A percentile compares a stretch with the other conserved stretches of the same genome.
Evolutionary conservation across 345 rosid genomes (phyloP).

Genomic region (Acer negundo): DNA sequence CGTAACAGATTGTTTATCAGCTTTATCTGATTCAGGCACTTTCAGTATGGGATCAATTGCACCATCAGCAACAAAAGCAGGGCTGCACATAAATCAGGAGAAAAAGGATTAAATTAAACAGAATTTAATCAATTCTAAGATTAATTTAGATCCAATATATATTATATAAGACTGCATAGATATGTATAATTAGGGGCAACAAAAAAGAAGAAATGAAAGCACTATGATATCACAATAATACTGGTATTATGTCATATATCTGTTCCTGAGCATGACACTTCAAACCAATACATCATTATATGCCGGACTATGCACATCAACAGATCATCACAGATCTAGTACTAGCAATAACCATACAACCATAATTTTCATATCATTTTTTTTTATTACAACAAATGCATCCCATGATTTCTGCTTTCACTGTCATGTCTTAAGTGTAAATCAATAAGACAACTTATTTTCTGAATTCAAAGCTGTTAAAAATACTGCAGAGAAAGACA

Average conservation of each 20-base stretch:
- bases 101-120: not conserved
- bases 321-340: not conserved
- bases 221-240: not conserved
- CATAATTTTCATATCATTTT: too few species aligned
- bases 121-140: not conserved
- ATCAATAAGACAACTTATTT: too few species aligned
- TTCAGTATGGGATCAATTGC: conserved; percentile 30
- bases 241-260: not conserved
- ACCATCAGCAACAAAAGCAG: conserved; percentile 33
- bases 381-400: too few species aligned
- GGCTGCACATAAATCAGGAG: conserved; percentile 46
- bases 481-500: too few species aligned
- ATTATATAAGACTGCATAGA: not conserved
- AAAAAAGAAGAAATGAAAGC: not conserved
- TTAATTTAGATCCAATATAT: not conserved
- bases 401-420: too few species aligned
- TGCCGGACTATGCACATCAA: not conserved
- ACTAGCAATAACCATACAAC: not conserved
- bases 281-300: not conserved
- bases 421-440: too few species aligned
- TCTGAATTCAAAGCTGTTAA: too few species aligned
- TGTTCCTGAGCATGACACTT: not conserved
- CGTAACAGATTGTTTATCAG: conserved; percentile 28
- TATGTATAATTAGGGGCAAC: not conserved
- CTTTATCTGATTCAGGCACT: conserved; percentile 44